A percentile compares a stretch with the other conserved stretches of the same genome.
These are phyloP conservation scores for Dioszegia crocea DNA, from an alignment of 768 basidiomycete species.

Conservation along the genomic window DNA sequence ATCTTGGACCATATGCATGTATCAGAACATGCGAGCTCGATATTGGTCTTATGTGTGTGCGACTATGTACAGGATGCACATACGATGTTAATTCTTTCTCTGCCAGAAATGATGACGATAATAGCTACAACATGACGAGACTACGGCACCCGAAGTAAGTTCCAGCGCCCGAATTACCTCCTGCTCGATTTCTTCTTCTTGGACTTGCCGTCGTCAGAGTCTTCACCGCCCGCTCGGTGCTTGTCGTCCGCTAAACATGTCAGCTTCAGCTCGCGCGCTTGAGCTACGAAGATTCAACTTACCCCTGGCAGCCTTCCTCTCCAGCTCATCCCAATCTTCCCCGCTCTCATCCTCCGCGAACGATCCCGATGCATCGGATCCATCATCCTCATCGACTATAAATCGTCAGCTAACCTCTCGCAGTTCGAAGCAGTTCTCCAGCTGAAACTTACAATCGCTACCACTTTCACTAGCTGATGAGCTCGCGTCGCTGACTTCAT, in stretches of 20 bases:
- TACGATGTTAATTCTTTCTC: too few relatives aligned
- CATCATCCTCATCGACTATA: conserved; percentile 40
- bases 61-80: too few relatives aligned
- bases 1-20: not conserved
- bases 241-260: conserved; percentile 55
- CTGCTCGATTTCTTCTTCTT: conserved; percentile 39
- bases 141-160: not conserved
- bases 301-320: conserved; percentile 86
- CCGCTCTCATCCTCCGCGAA: conserved; percentile 53
- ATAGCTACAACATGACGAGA: too few relatives aligned
- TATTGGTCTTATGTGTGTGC: too few relatives aligned
- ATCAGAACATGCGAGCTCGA: too few relatives aligned
- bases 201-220: conserved; percentile 41
- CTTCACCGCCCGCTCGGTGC: conserved; percentile 47
- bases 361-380: conserved; percentile 36
- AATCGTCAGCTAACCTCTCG: conserved; percentile 56
- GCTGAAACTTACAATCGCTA: conserved; percentile 48
- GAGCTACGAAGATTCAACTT: conserved; percentile 21
- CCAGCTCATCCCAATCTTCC: conserved; percentile 95
- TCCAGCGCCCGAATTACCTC: conserved; percentile 4
- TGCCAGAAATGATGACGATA: too few relatives aligned
- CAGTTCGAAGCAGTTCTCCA: too few relatives aligned
- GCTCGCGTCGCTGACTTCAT: conserved; percentile 49
- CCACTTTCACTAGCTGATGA: conserved; percentile 50
- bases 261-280: not conserved